A percentile compares a stretch with the other conserved stretches of the same genome.
Conservation (phyloP, 208 protist species). For the Trypanosoma brucei region DNA sequence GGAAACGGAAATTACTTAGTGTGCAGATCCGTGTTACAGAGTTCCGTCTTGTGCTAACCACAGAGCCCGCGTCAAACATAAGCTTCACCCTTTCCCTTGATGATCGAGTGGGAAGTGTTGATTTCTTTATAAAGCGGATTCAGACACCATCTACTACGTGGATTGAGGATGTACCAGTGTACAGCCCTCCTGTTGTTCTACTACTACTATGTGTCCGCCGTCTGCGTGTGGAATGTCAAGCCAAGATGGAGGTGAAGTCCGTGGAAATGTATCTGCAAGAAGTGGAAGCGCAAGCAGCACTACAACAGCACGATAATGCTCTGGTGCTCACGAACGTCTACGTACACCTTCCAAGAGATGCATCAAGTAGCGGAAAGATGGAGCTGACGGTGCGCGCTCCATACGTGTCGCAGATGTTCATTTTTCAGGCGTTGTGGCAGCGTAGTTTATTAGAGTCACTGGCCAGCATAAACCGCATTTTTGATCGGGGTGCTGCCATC, state of each 20-base stretch:
- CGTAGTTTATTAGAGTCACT: constrained; percentile 27
- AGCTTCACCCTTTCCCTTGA: constrained; percentile 65
- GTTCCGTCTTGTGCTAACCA: constrained; percentile 60
- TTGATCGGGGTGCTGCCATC: constrained; percentile 23
- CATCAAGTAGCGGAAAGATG: constrained; percentile 37
- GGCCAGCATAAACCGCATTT: constrained; percentile 32
- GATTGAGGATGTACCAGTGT: constrained; percentile 7
- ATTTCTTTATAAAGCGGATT: constrained; percentile 40
- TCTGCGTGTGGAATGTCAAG: constrained; percentile 75
- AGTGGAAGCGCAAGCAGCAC: constrained; percentile 37
- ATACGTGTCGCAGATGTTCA: constrained; percentile 70
- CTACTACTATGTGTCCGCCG: constrained; percentile 43
- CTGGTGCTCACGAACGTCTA: constrained; percentile 29
- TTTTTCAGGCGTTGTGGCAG: constrained; percentile 63
- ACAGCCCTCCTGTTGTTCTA: constrained; percentile 17
- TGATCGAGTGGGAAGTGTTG: constrained; percentile 39
- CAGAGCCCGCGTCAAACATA: constrained; percentile 61
- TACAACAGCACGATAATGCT: constrained; percentile 23
- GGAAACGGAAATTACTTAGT: constrained; percentile 17
- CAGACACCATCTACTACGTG: constrained; percentile 2
- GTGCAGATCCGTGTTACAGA: constrained; percentile 62
- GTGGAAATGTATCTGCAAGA: constrained; percentile 70
- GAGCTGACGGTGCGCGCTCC: constrained; percentile 62
- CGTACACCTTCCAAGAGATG: constrained; percentile 49
- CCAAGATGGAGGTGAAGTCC: constrained; percentile 84